Evolutionary conservation across 768 basidiomycete species (phyloP).

Genomic region (Leccinum olivaceopallidum): DNA sequence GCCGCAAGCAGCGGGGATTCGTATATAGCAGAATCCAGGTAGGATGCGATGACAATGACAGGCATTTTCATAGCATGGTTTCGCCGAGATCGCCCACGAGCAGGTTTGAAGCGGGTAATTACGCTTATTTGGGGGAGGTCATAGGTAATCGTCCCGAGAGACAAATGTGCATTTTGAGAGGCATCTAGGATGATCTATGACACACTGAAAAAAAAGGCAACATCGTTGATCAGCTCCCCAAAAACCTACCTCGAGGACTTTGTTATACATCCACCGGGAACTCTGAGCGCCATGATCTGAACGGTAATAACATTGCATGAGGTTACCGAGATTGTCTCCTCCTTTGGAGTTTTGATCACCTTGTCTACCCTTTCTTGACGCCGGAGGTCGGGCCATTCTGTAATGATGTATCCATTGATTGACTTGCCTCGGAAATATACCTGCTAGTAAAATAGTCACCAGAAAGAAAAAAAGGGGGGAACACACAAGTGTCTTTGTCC

Average conservation of each 20-base stretch:
- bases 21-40: slow-evolving; percentile 44
- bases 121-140: slow-evolving; percentile 19
- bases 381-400: slow-evolving; percentile 20
- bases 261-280: slow-evolving; percentile 39
- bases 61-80: slow-evolving; percentile 20
- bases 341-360: slow-evolving; percentile 2
- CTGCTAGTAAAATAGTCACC: background rate
- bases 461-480: background rate
- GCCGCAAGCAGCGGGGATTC: slow-evolving; percentile 41
- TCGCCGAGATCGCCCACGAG: background rate
- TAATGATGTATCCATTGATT: background rate
- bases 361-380: slow-evolving; percentile 15
- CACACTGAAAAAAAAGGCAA: background rate
- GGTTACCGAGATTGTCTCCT: slow-evolving; percentile 30
- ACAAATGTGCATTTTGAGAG: slow-evolving; percentile 2
- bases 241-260: slow-evolving; percentile 1
- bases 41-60: slow-evolving; percentile 41
- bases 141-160: slow-evolving; percentile 23
- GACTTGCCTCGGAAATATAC: background rate
- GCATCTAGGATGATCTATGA: too few relatives aligned
- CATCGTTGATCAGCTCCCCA: background rate
- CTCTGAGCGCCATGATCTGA: slow-evolving; percentile 40
- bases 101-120: slow-evolving; percentile 27
- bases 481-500: background rate
- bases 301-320: slow-evolving; percentile 32